phyloP scores from a whole-genome alignment of 352 stramenopile species.

The Pythium plurisporium region DNA sequence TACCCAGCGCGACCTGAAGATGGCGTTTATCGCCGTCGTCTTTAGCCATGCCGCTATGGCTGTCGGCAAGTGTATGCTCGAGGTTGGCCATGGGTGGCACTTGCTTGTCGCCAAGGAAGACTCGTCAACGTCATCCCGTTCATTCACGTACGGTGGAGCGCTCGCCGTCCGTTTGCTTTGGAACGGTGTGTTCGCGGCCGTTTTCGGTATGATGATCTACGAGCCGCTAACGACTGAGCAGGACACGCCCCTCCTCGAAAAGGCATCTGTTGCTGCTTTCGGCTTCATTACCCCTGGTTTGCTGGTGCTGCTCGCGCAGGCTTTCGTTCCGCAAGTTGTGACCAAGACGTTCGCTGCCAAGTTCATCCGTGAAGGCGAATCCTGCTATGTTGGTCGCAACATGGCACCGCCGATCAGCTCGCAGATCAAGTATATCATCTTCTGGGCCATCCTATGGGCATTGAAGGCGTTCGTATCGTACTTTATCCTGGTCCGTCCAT shows the following conservation, averaged over 20 bases:
- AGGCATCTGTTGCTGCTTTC: conserved; percentile 4
- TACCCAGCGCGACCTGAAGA: conserved; percentile 31
- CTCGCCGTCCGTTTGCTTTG: conserved; percentile 36
- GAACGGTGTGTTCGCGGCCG: conserved; percentile 30
- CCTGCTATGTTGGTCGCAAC: conserved; percentile 39
- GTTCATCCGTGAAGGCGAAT: conserved; percentile 39
- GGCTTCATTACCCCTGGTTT: conserved; percentile 26
- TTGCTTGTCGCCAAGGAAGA: conserved; percentile 25
- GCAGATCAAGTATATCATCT: conserved; percentile 31
- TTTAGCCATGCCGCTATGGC: conserved; percentile 25
- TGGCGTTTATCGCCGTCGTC: conserved; percentile 29
- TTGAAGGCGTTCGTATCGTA: conserved; percentile 38
- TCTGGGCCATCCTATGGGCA: conserved; percentile 34
- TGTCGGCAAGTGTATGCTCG: conserved; percentile 32
- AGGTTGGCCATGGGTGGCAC: conserved; percentile 36
- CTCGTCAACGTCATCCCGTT: conserved; percentile 29
- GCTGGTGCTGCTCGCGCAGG: conserved; percentile 26
- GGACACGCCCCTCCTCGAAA: conserved; percentile 19
- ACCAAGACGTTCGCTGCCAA: conserved; percentile 28
- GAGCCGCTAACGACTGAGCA: conserved; percentile 18
- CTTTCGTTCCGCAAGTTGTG: conserved; percentile 29
- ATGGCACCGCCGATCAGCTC: conserved; percentile 30
- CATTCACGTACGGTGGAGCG: conserved; percentile 35
- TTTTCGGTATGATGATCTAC: conserved; percentile 40
- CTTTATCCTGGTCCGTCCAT: conserved; percentile 33